phyloP scores from a whole-genome alignment of 306 rosid species.

The Gastrolobium villosum region DNA sequence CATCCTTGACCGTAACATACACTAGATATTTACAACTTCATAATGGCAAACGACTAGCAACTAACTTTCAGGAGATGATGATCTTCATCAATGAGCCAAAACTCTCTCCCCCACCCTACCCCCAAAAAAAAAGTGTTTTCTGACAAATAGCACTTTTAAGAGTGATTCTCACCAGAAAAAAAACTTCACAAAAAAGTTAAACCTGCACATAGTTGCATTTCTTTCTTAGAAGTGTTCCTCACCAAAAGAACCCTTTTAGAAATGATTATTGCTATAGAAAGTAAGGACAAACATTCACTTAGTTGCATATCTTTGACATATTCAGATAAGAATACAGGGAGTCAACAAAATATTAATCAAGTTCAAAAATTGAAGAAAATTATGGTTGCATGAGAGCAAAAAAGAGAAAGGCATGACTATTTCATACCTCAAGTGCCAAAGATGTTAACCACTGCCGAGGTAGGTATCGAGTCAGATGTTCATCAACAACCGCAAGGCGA shows the following conservation, averaged over 20 bases:
- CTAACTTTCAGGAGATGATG: background rate
- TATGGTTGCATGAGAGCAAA: conserved; percentile 4
- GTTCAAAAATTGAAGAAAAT: conserved; percentile 16
- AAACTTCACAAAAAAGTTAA: background rate
- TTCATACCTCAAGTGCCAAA: conserved; percentile 73
- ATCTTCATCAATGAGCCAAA: background rate
- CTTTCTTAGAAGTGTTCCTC: conserved; percentile 10
- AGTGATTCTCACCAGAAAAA: background rate
- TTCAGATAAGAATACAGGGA: background rate
- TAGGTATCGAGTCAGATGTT: conserved; percentile 87
- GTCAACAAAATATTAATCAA: conserved; percentile 1
- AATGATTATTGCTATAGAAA: conserved; percentile 15
- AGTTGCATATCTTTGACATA: conserved; percentile 24
- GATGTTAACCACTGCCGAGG: conserved; percentile 91
- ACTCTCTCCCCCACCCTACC: background rate
- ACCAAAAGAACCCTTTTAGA: conserved; percentile 6
- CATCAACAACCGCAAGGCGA: conserved; percentile 93
- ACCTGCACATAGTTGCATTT: background rate
- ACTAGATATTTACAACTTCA: background rate
- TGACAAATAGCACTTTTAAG: background rate
- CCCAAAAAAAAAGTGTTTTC: background rate
- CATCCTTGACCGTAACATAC: too few relatives aligned
- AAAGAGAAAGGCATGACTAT: conserved; percentile 31
- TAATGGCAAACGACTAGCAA: conserved; percentile 30
- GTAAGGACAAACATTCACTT: conserved; percentile 17